Conservation (phyloP, 805 yeast genomes). For the Candida endomychidarum region DNA sequence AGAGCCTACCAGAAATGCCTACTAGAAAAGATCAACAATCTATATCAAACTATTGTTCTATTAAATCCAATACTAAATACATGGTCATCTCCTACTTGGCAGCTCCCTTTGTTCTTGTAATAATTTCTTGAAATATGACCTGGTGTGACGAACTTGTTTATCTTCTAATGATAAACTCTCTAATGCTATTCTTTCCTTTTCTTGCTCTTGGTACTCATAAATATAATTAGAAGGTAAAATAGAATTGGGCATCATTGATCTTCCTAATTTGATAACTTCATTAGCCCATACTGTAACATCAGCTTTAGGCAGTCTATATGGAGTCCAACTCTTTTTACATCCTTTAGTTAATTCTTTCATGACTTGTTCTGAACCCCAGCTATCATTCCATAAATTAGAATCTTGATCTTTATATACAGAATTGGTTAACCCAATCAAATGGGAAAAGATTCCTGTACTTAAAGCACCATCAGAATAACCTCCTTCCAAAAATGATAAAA, state of each 20-base stretch:
- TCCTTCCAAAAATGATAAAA: constrained; percentile 75
- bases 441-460: constrained; percentile 76
- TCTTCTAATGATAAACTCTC: constrained; percentile 26
- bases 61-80: too few relatives aligned
- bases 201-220: constrained; percentile 25
- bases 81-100: too few relatives aligned
- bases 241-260: constrained; percentile 60
- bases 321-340: constrained; percentile 65
- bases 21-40: too few relatives aligned
- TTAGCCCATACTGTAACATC: constrained; percentile 63
- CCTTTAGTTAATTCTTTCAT: constrained; percentile 68
- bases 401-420: constrained; percentile 29
- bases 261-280: constrained; percentile 59
- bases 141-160: constrained; percentile 38
- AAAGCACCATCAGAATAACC: constrained; percentile 85
- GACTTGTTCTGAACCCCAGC: constrained; percentile 64
- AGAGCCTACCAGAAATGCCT: too few relatives aligned
- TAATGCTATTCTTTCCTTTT: constrained; percentile 18
- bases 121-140: constrained; percentile 36
- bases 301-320: constrained; percentile 51
- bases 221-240: constrained; percentile 38
- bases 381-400: constrained; percentile 50
- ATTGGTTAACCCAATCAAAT: constrained; percentile 66
- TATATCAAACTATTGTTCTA: background rate
- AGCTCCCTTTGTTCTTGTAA: constrained; percentile 5